phyloP scores from a whole-genome alignment of 106 monocot species.

The Alisma plantagoaquatica region DNA sequence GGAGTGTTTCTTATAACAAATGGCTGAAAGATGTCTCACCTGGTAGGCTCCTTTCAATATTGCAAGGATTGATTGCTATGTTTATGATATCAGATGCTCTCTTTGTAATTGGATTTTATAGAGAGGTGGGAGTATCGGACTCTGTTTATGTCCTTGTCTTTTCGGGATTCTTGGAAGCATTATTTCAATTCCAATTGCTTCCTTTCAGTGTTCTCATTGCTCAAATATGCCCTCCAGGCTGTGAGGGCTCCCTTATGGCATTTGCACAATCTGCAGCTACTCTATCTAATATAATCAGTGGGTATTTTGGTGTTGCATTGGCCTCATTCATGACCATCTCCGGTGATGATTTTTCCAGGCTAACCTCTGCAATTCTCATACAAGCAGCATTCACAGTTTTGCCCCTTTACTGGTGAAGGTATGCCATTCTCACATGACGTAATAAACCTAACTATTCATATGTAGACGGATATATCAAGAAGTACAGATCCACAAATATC shows the following conservation, averaged over 20 bases:
- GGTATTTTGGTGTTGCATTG: slow-evolving; percentile 64
- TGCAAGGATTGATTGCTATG: slow-evolving; percentile 37
- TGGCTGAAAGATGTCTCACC: slow-evolving; percentile 27
- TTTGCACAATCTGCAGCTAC: slow-evolving; percentile 61
- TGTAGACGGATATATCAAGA: no score
- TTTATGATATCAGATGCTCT: slow-evolving; percentile 65
- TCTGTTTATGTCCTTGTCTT: slow-evolving; percentile 41
- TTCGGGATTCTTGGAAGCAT: slow-evolving; percentile 48
- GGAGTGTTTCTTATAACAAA: slow-evolving; percentile 48
- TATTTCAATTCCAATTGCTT: slow-evolving; percentile 41
- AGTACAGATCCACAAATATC: no score
- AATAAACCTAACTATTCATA: no score
- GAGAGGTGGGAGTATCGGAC: slow-evolving; percentile 44
- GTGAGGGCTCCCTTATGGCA: slow-evolving; percentile 81
- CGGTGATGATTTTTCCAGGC: slow-evolving; percentile 32
- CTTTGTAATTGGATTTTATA: slow-evolving; percentile 54
- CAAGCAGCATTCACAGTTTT: slow-evolving; percentile 40
- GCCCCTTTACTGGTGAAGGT: slow-evolving; percentile 39
- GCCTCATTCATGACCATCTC: slow-evolving; percentile 25
- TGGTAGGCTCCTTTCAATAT: slow-evolving; percentile 29
- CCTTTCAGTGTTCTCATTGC: slow-evolving; percentile 59
- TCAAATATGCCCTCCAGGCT: slow-evolving; percentile 53
- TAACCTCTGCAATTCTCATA: slow-evolving; percentile 31
- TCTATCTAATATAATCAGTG: slow-evolving; percentile 46
- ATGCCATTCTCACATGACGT: no score